Base-by-base conservation (phyloP, 208 protist genomes). In the Tritrichomonas musculus region DNA sequence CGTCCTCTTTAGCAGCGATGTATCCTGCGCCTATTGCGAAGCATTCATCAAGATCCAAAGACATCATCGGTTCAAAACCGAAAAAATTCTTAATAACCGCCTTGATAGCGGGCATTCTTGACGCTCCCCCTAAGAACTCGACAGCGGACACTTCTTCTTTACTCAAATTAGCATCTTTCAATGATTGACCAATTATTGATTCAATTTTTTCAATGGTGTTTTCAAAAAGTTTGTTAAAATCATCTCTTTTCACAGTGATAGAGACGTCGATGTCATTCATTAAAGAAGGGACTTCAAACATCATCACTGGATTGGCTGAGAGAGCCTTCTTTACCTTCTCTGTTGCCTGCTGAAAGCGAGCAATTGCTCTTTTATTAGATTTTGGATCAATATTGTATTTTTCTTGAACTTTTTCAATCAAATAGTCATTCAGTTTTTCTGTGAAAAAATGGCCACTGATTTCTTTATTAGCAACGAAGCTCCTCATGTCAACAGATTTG, bases 241-340 rank as follows among this genome's bases (percentile, higher is more conserved):
- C 73, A 47, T 82, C 73, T 8, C 73, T 33, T 36, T 82, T 82
- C 3, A 82, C 41, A 36, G 50, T 30, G 30, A 82, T 53, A 11
- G 0, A 53, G 30, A 82, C 41, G 41, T 82, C 33, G 13, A 94
- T 60, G 93, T n/a, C n/a, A n/a, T n/a, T n/a, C n/a, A n/a, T n/a
- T n/a, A n/a, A n/a, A n/a, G n/a, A n/a, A n/a, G n/a, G 93, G 36
- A 94, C 66, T 36, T 94, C 92, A 53, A 88, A 94, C 22, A 57
- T 64, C 2, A 92, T 93, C 9, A 65, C 92, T n/a, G 93, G 27
- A 57, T 94, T 94, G 4, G 84, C 60, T 9, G 94, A 94, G 4
- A 94, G 60, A 65, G 75, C 92, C 69, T 94, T 94, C 92, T 94
- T 94, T 22, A 72, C 60, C 47, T 92, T 36, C 44, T 94, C 94